Conservation (phyloP, 139 green algal species). For the Eudorina sp. region DNA sequence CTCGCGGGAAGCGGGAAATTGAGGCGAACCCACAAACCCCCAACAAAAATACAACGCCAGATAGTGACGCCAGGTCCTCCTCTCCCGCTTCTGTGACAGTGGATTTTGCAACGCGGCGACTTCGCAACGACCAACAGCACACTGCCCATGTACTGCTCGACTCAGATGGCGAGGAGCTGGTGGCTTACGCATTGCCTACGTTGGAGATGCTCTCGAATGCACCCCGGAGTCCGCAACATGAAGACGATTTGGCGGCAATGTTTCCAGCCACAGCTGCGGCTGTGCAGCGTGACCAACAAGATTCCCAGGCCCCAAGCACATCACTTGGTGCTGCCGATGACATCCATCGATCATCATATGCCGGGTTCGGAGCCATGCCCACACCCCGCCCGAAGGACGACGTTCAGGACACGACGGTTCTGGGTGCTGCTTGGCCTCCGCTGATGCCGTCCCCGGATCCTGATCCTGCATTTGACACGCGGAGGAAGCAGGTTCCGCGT, state of each 20-base stretch:
- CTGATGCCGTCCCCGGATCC: background rate
- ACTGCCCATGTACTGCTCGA: too few species aligned
- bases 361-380: background rate
- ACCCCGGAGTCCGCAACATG: background rate
- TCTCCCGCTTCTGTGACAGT: too few species aligned
- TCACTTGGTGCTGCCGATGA: background rate
- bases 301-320: too few species aligned
- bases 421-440: background rate
- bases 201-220: background rate
- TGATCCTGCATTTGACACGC: background rate
- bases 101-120: too few species aligned
- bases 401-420: too few species aligned
- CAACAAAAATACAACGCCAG: too few species aligned
- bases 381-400: background rate
- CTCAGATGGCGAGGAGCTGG: background rate
- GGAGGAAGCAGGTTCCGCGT: background rate
- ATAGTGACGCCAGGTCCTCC: too few species aligned
- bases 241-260: background rate
- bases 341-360: background rate
- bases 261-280: constrained; percentile 31
- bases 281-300: too few species aligned
- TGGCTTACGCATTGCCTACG: background rate
- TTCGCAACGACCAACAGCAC: too few species aligned
- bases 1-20: too few species aligned
- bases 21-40: too few species aligned